Evolutionary conservation across 176 grass and related monocot species (phyloP).

Genomic region (Eleusine indica): DNA sequence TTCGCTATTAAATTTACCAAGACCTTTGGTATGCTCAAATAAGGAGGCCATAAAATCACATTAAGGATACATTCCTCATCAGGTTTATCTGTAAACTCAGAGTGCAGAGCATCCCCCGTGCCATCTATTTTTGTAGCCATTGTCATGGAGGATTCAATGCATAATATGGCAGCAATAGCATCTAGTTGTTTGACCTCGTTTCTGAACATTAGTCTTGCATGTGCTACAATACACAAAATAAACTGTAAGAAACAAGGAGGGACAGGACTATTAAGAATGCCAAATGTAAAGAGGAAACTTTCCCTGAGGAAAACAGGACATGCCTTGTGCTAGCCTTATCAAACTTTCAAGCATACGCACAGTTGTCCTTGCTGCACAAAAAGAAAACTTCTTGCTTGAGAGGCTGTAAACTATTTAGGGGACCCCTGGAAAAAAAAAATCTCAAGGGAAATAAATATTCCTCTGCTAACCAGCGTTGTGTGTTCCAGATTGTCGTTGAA

Average conservation of each 20-base stretch:
- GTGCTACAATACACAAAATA: slow-evolving; percentile 55
- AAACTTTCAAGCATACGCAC: slow-evolving; percentile 98
- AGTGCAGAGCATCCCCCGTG: slow-evolving; percentile 70
- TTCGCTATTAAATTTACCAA: not conserved
- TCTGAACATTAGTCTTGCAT: slow-evolving; percentile 94
- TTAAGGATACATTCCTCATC: slow-evolving; percentile 91
- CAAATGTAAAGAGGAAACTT: not conserved
- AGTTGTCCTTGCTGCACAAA: slow-evolving; percentile 80
- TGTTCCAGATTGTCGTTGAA: slow-evolving; percentile 77
- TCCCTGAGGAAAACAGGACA: slow-evolving; percentile 10
- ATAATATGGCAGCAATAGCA: slow-evolving; percentile 85
- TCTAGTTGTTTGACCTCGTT: slow-evolving; percentile 73
- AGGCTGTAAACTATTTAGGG: slow-evolving; percentile 18
- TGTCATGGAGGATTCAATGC: slow-evolving; percentile 95
- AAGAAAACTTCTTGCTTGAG: slow-evolving; percentile 13
- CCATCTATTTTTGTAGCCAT: slow-evolving; percentile 73
- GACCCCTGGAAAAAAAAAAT: not conserved
- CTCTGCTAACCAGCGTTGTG: slow-evolving; percentile 69
- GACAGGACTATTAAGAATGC: slow-evolving; percentile 9
- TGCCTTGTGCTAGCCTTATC: slow-evolving; percentile 93
- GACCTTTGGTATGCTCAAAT: slow-evolving; percentile 13
- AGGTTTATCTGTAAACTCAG: slow-evolving; percentile 80
- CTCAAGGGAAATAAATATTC: not conserved
- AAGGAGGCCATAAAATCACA: slow-evolving; percentile 10
- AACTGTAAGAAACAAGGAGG: slow-evolving; percentile 24